These are phyloP conservation scores for Neurospora pannonica DNA, from an alignment of 495 filamentous ascomycete genomes.

Conservation along the genomic window DNA sequence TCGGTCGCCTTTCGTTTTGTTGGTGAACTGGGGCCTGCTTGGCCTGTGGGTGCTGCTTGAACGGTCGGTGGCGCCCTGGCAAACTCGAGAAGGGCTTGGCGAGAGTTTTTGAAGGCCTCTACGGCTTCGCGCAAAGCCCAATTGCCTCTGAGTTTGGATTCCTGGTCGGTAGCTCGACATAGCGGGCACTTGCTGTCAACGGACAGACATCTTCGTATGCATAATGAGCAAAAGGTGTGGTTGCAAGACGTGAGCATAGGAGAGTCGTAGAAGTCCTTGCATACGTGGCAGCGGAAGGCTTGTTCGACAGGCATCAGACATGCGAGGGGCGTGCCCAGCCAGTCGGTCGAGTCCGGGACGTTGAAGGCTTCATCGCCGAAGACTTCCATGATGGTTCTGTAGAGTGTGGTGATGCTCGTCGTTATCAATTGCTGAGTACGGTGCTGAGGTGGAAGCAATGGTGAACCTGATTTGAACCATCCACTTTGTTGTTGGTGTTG, in stretches of 20 bases:
- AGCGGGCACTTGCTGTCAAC: slow-evolving; percentile 77
- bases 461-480: not conserved
- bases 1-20: slow-evolving; percentile 47
- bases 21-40: slow-evolving; percentile 3
- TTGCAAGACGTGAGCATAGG: slow-evolving; percentile 91
- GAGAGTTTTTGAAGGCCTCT: slow-evolving; percentile 60
- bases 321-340: slow-evolving; percentile 70
- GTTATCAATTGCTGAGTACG: not conserved
- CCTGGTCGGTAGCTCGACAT: slow-evolving; percentile 69
- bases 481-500: not conserved
- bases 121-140: slow-evolving; percentile 76
- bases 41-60: not conserved
- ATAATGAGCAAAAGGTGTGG: slow-evolving; percentile 95
- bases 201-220: slow-evolving; percentile 76
- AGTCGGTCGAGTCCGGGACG: slow-evolving; percentile 85
- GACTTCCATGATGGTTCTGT: slow-evolving; percentile 11
- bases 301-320: slow-evolving; percentile 69
- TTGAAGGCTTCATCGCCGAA: slow-evolving; percentile 36
- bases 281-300: slow-evolving; percentile 86
- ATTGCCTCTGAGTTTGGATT: slow-evolving; percentile 74
- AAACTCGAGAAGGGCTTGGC: slow-evolving; percentile 52
- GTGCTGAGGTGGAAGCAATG: not conserved
- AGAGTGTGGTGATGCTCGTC: not conserved
- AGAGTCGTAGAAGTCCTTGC: slow-evolving; percentile 91
- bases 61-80: slow-evolving; percentile 35